A percentile compares a stretch with the other conserved stretches of the same genome.
These are phyloP conservation scores for Pseudopithomyces maydicus DNA, from an alignment of 2,329 filamentous ascomycete genomes.

Conservation along the genomic window DNA sequence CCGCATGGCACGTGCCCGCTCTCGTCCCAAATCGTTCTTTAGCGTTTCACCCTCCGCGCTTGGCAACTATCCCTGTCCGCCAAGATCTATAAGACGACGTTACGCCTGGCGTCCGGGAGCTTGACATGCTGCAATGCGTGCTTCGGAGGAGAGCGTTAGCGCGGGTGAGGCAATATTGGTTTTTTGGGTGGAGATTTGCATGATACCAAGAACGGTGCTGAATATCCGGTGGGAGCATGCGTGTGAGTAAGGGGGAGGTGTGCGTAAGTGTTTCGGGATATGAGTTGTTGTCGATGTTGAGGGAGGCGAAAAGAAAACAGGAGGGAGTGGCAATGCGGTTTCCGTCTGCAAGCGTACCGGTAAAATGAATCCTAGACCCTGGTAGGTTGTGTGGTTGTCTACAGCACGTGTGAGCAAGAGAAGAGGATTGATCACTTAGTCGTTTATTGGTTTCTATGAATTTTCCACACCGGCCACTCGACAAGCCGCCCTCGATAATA, in stretches of 20 bases:
- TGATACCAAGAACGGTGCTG: neutral
- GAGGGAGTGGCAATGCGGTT: neutral
- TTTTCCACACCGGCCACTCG: neutral
- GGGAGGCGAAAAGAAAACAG: neutral
- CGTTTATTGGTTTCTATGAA: constrained; percentile 14
- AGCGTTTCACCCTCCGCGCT: constrained; percentile 5
- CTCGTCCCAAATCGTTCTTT: no score
- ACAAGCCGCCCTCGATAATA: constrained; percentile 1
- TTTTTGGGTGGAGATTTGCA: neutral
- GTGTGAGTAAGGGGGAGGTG: neutral
- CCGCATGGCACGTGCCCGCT: no score
- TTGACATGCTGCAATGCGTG: neutral
- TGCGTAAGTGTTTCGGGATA: neutral
- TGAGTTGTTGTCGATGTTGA: neutral
- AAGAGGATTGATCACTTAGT: constrained; percentile 12
- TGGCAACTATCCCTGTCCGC: neutral
- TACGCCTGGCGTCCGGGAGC: neutral
- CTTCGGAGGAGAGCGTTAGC: neutral
- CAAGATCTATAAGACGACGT: neutral
- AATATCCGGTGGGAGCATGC: neutral
- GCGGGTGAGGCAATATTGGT: neutral
- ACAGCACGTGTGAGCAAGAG: neutral
- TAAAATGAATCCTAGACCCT: neutral
- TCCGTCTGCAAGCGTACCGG: neutral
- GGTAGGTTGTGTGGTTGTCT: no score